Evolutionary conservation across 2,329 filamentous ascomycete genomes (phyloP), one percentile per base, ranked within the genome.

Genomic region (Thelonectria blattea): DNA sequence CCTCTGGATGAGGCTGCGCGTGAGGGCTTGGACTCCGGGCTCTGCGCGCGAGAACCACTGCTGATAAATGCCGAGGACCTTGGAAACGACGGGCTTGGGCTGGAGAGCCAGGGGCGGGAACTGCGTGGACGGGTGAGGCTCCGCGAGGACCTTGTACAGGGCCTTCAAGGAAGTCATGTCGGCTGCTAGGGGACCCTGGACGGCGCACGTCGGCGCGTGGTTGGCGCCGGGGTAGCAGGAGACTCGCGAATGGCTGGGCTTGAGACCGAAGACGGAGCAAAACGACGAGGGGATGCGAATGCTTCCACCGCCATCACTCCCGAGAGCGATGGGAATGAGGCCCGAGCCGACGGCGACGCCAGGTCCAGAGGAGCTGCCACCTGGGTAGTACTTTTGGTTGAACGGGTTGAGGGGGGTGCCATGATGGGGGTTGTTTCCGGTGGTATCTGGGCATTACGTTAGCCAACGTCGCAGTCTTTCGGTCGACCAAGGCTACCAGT

Each of bases 371-470:
- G 91, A 93, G 6, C 88, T 91, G 14, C 91, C 91, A 50, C 91
- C 91, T 3, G 87, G 87, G 74, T 95, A 95, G 77, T 92, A 94
- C 3, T 79, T 72, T 0, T 78, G 73, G 71, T 93, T 91, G 74
- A 91, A 87, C 0, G 91, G 91, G 68, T 95, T 95, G 14, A 82
- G 80, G 0, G 92, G 91, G 0, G 92, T 94, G 47, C 91, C 91
- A 65, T 85, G 84, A 56, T 83, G 85, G 4, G 87, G 86, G 67
- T 93, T 93, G 75, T 91, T 91, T 70, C 91, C 91, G 2, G 88
- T 90, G 0, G 89, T 92, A 68, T 92, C 88, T 85, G 6, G n/a
- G 10, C 34, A 37, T 14, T 9, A 17, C 10, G 42, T 67, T 12
- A 72, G 56, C 47, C 8, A n/a, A 27, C n/a, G 12, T 7, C 34